Evolutionary conservation across 2,329 filamentous ascomycete genomes (phyloP).

Genomic region (Scedosporium apiospermum): DNA sequence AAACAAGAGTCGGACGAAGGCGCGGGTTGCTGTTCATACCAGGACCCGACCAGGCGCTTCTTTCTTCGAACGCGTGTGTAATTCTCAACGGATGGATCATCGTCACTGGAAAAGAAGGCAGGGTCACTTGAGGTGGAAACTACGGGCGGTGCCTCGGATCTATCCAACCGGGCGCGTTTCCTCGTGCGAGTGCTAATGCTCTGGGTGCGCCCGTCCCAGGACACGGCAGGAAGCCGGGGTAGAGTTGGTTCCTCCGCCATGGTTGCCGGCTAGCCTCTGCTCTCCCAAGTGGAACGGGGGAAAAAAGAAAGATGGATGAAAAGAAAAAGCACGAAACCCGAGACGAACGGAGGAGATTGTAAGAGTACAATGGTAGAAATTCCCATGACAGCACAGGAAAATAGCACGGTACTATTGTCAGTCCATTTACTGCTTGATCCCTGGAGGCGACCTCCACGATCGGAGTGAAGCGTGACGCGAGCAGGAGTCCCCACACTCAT

Average conservation of each 20-base stretch:
- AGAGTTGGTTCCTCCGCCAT: constrained; percentile 33
- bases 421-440: not conserved
- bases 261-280: not conserved
- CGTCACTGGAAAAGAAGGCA: constrained; percentile 62
- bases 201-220: constrained; percentile 28
- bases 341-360: not conserved
- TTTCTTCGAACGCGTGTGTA: constrained; percentile 44
- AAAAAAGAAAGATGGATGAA: not conserved
- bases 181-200: constrained; percentile 25
- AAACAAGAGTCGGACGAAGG: constrained; percentile 38
- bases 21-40: constrained; percentile 52
- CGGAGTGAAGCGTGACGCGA: not conserved
- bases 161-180: constrained; percentile 26
- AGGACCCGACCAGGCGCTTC: constrained; percentile 58
- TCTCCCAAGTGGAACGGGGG: not conserved
- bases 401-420: not conserved
- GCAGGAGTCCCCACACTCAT: not conserved
- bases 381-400: not conserved
- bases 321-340: not conserved
- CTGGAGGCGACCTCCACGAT: not conserved
- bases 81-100: constrained; percentile 57
- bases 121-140: constrained; percentile 60
- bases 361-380: not conserved
- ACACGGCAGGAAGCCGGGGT: constrained; percentile 26
- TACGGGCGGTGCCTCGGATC: constrained; percentile 17